These are phyloP conservation scores for Radiomyces spectabilis DNA, from an alignment of 192 early-diverging fungal genomes.

Conservation along the genomic window DNA sequence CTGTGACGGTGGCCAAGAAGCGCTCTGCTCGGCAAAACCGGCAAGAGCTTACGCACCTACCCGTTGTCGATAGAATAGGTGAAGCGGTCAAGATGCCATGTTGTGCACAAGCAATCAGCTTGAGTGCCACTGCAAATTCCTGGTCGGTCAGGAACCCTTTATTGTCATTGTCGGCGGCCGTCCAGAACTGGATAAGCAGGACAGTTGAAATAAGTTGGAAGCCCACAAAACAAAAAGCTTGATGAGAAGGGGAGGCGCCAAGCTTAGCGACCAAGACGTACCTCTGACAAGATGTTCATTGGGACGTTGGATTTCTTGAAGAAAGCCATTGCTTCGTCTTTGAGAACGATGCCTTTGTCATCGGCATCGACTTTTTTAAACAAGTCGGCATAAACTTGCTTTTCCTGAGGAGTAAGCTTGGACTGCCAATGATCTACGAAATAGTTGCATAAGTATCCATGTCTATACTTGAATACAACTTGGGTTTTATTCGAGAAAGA, in stretches of 20 bases:
- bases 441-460: too few relatives aligned
- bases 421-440: slow-evolving; percentile 7
- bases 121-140: slow-evolving; percentile 78
- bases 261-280: too few relatives aligned
- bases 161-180: slow-evolving; percentile 66
- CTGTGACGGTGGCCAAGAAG: neutral
- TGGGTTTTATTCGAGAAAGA: too few relatives aligned
- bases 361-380: slow-evolving; percentile 57
- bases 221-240: neutral
- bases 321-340: slow-evolving; percentile 61
- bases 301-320: slow-evolving; percentile 61
- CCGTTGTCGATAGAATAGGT: slow-evolving; percentile 11
- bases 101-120: slow-evolving; percentile 86
- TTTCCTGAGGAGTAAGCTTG: slow-evolving; percentile 47
- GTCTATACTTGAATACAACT: too few relatives aligned
- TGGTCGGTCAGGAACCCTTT: slow-evolving; percentile 71
- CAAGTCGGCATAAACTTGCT: slow-evolving; percentile 48
- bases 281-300: slow-evolving; percentile 46
- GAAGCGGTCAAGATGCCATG: slow-evolving; percentile 40
- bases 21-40: neutral
- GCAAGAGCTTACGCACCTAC: slow-evolving; percentile 1
- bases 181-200: slow-evolving; percentile 92
- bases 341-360: slow-evolving; percentile 55
- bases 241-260: too few relatives aligned
- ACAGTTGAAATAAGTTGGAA: neutral